Base-by-base conservation (phyloP, 2,329 filamentous ascomycete genomes). In the Helotiales sp. region DNA sequence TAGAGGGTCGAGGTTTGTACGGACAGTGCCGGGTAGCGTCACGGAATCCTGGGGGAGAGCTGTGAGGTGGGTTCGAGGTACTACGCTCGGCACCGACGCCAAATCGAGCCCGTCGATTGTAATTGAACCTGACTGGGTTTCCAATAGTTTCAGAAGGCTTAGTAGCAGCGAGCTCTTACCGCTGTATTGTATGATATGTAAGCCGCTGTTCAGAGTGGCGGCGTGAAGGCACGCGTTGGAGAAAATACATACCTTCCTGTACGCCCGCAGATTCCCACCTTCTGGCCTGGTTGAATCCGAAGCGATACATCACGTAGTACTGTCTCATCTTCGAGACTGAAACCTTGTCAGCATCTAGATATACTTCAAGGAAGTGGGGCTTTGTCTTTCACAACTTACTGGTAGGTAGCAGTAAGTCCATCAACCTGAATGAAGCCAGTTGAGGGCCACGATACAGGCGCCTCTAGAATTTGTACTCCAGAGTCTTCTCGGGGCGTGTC, bases 191-290 rank as follows among this genome's bases (percentile, higher is more conserved):
- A n/a, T n/a, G n/a, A n/a, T n/a, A n/a, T n/a, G n/a, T n/a, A n/a
- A n/a, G n/a, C n/a, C n/a, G n/a, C n/a, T n/a, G n/a, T n/a, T n/a
- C n/a, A n/a, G n/a, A n/a, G n/a, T n/a, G n/a, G n/a, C n/a, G n/a
- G n/a, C n/a, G n/a, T n/a, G n/a, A n/a, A n/a, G n/a, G n/a, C n/a
- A n/a, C n/a, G n/a, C n/a, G n/a, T n/a, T n/a, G n/a, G n/a, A n/a
- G n/a, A 9, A 52, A 15, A 29, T 2, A 59, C 54, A 33, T 19
- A 66, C 62, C 75, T 76, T n/a, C 81, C 82, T 5, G 79, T 84
- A 3, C 81, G 77, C 1, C 83, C 82, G 42, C 78, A 82, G 5
- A 85, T 69, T 2, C 78, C 74, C 4, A 82, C 67, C 58, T 78
- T 80, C 61, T 82, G 76, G 0, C 81, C 81, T 0, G 77, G 65